Percentiles rank a stretch among this genome's conserved stretches.
phyloP scores from a whole-genome alignment of 768 basidiomycete species.

The Lactarius indigo region DNA sequence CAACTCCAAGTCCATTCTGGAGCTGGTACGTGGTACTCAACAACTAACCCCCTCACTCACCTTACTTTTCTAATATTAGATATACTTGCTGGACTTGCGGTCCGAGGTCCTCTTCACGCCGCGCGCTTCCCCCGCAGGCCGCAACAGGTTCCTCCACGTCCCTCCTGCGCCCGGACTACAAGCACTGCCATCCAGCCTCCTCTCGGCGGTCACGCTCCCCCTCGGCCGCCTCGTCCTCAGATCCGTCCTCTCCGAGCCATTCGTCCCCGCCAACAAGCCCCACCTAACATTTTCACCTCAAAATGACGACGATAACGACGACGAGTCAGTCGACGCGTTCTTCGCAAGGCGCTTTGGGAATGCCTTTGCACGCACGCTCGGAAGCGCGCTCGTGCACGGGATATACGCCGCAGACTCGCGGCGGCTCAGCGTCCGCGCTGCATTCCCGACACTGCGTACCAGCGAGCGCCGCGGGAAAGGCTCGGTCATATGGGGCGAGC shows the following conservation, averaged over 20 bases:
- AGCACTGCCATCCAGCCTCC: slow-evolving; percentile 42
- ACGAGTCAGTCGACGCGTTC: slow-evolving; percentile 83
- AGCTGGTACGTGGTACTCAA: slow-evolving; percentile 56
- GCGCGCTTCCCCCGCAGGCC: slow-evolving; percentile 66
- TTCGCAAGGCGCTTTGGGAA: slow-evolving; percentile 70
- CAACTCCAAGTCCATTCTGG: slow-evolving; percentile 65
- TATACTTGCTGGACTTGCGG: slow-evolving; percentile 66
- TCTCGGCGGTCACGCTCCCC: slow-evolving; percentile 36
- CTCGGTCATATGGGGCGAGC: slow-evolving; percentile 61
- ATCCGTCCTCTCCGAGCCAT: slow-evolving; percentile 55
- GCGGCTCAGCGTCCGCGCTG: slow-evolving; percentile 65
- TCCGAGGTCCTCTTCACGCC: slow-evolving; percentile 63
- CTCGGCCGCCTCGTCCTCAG: slow-evolving; percentile 47
- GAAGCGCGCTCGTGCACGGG: slow-evolving; percentile 80
- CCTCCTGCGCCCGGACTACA: slow-evolving; percentile 50
- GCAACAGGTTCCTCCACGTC: slow-evolving; percentile 69
- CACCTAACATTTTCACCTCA: background rate
- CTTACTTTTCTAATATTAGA: slow-evolving; percentile 40
- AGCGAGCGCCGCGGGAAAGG: slow-evolving; percentile 66
- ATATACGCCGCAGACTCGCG: slow-evolving; percentile 89
- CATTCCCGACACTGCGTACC: slow-evolving; percentile 73
- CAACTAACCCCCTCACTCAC: background rate
- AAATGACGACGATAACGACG: slow-evolving; percentile 33
- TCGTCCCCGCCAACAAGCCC: slow-evolving; percentile 32
- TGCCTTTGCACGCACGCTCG: slow-evolving; percentile 68